These are phyloP conservation scores for Cryphonectria parasitica DNA, from an alignment of 2,329 filamentous ascomycete genomes.

Conservation along the genomic window DNA sequence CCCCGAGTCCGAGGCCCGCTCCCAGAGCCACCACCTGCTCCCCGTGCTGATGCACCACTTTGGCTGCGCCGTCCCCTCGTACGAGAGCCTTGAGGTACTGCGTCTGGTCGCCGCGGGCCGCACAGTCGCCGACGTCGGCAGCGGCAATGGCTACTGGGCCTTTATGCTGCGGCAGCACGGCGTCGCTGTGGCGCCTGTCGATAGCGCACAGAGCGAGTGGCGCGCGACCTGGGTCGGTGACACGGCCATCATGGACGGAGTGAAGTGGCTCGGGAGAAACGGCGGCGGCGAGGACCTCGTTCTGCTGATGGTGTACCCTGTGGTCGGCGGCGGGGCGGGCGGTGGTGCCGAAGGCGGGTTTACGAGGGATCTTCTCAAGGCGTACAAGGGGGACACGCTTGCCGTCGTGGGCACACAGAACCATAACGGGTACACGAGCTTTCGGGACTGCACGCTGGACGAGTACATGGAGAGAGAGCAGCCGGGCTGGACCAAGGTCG, in stretches of 20 bases:
- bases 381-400: constrained; percentile 66
- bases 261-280: constrained; percentile 55
- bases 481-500: constrained; percentile 59
- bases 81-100: constrained; percentile 66
- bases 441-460: constrained; percentile 65
- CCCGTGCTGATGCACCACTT: constrained; percentile 81
- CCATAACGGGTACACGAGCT: constrained; percentile 73
- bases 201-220: constrained; percentile 71
- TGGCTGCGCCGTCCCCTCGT: constrained; percentile 71
- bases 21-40: constrained; percentile 68
- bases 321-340: constrained; percentile 66
- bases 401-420: constrained; percentile 79
- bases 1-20: constrained; percentile 50
- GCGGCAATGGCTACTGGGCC: constrained; percentile 77
- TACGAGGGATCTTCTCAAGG: constrained; percentile 62
- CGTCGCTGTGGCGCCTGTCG: constrained; percentile 61
- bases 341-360: constrained; percentile 68
- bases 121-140: constrained; percentile 67
- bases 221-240: constrained; percentile 70
- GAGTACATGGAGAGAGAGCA: constrained; percentile 66
- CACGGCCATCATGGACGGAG: constrained; percentile 65
- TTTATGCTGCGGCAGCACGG: constrained; percentile 68
- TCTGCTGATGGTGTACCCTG: constrained; percentile 73
- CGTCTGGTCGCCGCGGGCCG: constrained; percentile 57
- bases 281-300: constrained; percentile 58